Conservation (phyloP, 1,139 yeast species). For the Hansenula lynferdii region DNA sequence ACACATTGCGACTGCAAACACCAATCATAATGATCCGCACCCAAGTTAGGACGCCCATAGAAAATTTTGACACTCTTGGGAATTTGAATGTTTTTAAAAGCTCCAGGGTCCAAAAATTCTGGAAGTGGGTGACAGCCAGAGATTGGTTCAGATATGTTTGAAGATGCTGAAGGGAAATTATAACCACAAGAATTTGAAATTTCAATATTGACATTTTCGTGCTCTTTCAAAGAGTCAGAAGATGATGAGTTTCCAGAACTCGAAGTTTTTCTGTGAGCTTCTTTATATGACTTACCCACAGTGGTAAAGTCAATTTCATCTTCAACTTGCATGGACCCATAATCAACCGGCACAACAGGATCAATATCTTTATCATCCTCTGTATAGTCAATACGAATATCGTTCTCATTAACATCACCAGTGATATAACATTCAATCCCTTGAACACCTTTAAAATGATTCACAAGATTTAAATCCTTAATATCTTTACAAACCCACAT, state of each 20-base stretch:
- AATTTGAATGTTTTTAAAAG: constrained; percentile 25
- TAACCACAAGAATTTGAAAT: constrained; percentile 20
- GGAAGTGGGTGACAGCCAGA: no score
- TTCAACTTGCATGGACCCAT: constrained; percentile 22
- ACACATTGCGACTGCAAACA: constrained; percentile 45
- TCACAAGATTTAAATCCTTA: constrained; percentile 64
- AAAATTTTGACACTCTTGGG: constrained; percentile 34
- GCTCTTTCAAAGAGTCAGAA: constrained; percentile 7
- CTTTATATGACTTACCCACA: constrained; percentile 13
- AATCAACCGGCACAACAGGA: constrained; percentile 19
- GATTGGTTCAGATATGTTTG: no score
- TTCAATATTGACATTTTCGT: constrained; percentile 21
- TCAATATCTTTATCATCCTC: constrained; percentile 20
- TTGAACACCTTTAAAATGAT: constrained; percentile 58
- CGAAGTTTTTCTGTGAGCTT: constrained; percentile 6
- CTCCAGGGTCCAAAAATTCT: constrained; percentile 17
- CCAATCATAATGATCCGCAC: constrained; percentile 45
- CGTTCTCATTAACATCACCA: constrained; percentile 37
- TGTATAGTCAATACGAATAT: constrained; percentile 25
- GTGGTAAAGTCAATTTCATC: constrained; percentile 36
- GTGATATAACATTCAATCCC: constrained; percentile 72
- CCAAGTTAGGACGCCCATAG: constrained; percentile 45
- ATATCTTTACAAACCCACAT: constrained; percentile 89
- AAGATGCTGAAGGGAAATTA: constrained; percentile 4
- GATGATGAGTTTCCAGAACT: background rate